These are phyloP conservation scores for Exophiala lecanii-corni DNA, from an alignment of 2,329 filamentous ascomycete genomes.

Conservation along the genomic window DNA sequence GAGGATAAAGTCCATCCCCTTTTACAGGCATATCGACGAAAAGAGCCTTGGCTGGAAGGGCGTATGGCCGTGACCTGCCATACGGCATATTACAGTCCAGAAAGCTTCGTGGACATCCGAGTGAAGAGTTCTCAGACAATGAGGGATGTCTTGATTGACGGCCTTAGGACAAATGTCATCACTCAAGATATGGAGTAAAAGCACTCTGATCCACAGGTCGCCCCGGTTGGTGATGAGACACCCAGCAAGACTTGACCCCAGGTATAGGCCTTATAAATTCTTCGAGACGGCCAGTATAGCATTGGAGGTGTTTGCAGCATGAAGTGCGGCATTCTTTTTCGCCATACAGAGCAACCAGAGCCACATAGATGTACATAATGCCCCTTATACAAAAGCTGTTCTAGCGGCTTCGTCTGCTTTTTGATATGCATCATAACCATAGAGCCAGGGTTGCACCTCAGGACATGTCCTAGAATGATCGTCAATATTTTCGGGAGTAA, in stretches of 20 bases:
- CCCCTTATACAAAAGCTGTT: too few relatives aligned
- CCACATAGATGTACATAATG: too few relatives aligned
- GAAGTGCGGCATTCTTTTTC: too few relatives aligned
- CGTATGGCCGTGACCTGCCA: slow-evolving; percentile 23
- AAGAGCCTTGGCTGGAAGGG: slow-evolving; percentile 22
- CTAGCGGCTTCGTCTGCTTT: slow-evolving; percentile 46
- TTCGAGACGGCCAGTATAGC: too few relatives aligned
- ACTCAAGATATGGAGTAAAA: slow-evolving; percentile 24
- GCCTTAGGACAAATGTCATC: slow-evolving; percentile 22
- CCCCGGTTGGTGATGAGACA: too few relatives aligned
- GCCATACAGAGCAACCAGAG: too few relatives aligned
- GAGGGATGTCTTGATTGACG: slow-evolving; percentile 24
- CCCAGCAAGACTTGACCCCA: too few relatives aligned
- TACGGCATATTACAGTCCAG: slow-evolving; percentile 25
- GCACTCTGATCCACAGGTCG: not conserved
- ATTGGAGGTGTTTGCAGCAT: too few relatives aligned
- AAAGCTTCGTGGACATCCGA: slow-evolving; percentile 24
- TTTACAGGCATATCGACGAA: slow-evolving; percentile 23
- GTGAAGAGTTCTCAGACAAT: slow-evolving; percentile 24
- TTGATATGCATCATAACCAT: slow-evolving; percentile 57
- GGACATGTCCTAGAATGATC: slow-evolving; percentile 54
- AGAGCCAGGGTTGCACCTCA: slow-evolving; percentile 59
- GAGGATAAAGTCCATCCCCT: slow-evolving; percentile 21
- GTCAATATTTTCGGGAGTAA: not conserved
- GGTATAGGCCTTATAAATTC: too few relatives aligned